phyloP scores from a whole-genome alignment of 805 yeast genomes.

The Saccharomycopsis oosterbeekiorum region DNA sequence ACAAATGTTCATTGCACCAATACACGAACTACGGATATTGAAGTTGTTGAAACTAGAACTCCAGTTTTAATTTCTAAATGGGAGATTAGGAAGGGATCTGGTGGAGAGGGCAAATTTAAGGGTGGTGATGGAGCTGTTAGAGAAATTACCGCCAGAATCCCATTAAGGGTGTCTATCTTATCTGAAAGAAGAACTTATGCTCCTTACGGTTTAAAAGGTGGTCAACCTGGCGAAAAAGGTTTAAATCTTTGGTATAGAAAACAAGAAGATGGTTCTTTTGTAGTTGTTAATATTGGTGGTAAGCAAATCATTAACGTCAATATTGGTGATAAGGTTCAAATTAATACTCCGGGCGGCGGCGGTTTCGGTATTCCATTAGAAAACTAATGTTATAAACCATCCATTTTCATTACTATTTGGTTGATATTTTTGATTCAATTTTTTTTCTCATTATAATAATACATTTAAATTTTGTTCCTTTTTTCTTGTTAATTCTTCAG shows the following conservation, averaged over 20 bases:
- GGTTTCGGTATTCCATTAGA: conserved; percentile 29
- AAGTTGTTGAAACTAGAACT: conserved; percentile 41
- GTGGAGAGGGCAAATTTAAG: conserved; percentile 37
- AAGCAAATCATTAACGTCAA: conserved; percentile 26
- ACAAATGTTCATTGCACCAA: conserved; percentile 48
- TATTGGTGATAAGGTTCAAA: conserved; percentile 30
- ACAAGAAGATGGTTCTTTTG: conserved; percentile 26
- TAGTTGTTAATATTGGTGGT: conserved; percentile 20
- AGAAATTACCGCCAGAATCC: conserved; percentile 36
- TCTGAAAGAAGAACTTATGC: conserved; percentile 44
- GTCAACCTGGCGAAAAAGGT: conserved; percentile 42
- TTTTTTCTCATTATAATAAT: too few relatives aligned
- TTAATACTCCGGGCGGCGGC: conserved; percentile 38
- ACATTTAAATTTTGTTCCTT: too few relatives aligned
- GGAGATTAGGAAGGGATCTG: conserved; percentile 35
- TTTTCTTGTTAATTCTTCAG: too few relatives aligned
- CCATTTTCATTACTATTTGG: too few relatives aligned
- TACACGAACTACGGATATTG: conserved; percentile 47
- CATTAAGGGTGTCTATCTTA: conserved; percentile 34
- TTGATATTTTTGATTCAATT: too few relatives aligned
- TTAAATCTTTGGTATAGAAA: conserved; percentile 29
- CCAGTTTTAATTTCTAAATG: conserved; percentile 40
- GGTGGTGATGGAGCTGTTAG: conserved; percentile 47
- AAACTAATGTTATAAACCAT: too few relatives aligned
- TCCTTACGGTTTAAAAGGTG: conserved; percentile 49